phyloP scores from a whole-genome alignment of 805 yeast genomes.

The Yamadazyma akitaensis region DNA sequence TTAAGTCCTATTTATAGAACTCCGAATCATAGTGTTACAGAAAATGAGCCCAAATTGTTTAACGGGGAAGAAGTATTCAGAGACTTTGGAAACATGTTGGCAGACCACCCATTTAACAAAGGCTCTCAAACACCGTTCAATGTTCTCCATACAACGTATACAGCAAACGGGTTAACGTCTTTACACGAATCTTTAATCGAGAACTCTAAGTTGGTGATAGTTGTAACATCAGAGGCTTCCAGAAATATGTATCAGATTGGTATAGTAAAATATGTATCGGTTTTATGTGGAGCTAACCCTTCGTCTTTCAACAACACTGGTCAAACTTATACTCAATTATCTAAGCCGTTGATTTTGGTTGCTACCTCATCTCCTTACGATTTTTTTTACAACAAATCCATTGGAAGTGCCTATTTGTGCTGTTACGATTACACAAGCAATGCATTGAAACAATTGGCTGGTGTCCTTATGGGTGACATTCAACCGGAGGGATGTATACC shows the following conservation, averaged over 20 bases:
- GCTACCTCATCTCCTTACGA: conserved; percentile 65
- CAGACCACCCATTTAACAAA: conserved; percentile 30
- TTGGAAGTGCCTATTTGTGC: conserved; percentile 57
- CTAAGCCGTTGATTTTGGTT: conserved; percentile 54
- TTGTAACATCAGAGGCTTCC: conserved; percentile 55
- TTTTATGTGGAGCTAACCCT: conserved; percentile 50
- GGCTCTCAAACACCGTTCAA: conserved; percentile 33
- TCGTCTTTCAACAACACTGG: conserved; percentile 20
- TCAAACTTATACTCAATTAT: conserved; percentile 21
- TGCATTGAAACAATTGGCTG: conserved; percentile 47
- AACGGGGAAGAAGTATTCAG: conserved; percentile 52
- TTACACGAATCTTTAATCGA: conserved; percentile 54
- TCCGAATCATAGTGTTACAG: conserved; percentile 3
- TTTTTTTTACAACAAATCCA: conserved; percentile 50
- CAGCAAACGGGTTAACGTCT: conserved; percentile 54
- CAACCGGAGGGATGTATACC: conserved; percentile 54
- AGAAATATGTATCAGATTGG: conserved; percentile 62
- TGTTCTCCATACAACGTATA: conserved; percentile 55
- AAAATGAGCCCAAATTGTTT: conserved; percentile 20
- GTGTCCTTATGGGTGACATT: conserved; percentile 53
- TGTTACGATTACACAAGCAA: conserved; percentile 57
- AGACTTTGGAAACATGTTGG: conserved; percentile 47
- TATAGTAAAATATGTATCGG: conserved; percentile 53
- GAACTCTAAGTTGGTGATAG: conserved; percentile 47
- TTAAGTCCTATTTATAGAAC: conserved; percentile 33